Evolutionary conservation across 345 rosid genomes (phyloP).

Genomic region (Cardamine resedifolia): DNA sequence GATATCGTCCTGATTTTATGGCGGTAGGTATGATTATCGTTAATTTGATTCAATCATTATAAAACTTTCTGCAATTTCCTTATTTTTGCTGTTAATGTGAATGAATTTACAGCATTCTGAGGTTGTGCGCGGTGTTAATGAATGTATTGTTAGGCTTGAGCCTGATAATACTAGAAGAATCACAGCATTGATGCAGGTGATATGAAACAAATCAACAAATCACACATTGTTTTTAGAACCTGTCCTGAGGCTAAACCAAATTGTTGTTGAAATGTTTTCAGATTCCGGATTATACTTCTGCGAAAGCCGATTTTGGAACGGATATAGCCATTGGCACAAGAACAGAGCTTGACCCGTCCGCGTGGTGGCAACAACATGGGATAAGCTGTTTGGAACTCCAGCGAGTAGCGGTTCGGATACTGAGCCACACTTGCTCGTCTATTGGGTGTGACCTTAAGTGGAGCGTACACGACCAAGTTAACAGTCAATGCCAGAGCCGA

Average conservation of each 20-base stretch:
- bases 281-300: conserved; percentile 83
- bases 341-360: conserved; percentile 84
- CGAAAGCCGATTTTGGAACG: conserved; percentile 81
- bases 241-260: background rate
- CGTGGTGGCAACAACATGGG: conserved; percentile 68
- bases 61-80: background rate
- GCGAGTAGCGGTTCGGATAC: conserved; percentile 73
- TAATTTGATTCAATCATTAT: background rate
- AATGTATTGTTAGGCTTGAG: conserved; percentile 83
- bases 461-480: conserved; percentile 65
- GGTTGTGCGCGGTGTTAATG: conserved; percentile 81
- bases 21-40: conserved; percentile 49
- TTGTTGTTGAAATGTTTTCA: conserved; percentile 28
- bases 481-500: conserved; percentile 53
- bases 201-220: background rate
- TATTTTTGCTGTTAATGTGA: conserved; percentile 17
- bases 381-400: conserved; percentile 82
- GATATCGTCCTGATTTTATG: conserved; percentile 69
- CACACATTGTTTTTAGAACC: conserved; percentile 1
- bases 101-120: conserved; percentile 62
- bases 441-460: conserved; percentile 73
- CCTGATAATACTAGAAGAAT: conserved; percentile 67
- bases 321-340: conserved; percentile 81
- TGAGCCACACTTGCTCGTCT: conserved; percentile 87
- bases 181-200: conserved; percentile 91